Conservation (phyloP, 208 protist species). For the Acanthamoeba culbertsoni region DNA sequence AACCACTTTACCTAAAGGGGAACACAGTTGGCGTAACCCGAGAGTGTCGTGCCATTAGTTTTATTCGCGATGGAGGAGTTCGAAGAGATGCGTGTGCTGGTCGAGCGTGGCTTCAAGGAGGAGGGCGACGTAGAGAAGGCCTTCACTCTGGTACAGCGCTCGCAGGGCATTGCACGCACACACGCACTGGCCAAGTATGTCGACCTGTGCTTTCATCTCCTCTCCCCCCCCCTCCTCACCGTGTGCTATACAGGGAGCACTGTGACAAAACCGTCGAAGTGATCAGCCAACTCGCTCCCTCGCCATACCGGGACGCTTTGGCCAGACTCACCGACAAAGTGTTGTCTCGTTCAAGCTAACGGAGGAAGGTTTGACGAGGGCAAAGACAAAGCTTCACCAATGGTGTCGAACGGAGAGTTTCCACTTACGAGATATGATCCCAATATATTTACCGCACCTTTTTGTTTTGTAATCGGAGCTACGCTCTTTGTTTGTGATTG, state of each 20-base stretch:
- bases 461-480: too few relatives aligned
- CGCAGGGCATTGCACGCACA: background rate
- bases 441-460: too few relatives aligned
- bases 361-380: too few relatives aligned
- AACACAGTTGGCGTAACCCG: background rate
- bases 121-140: conserved; percentile 66
- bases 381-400: too few relatives aligned
- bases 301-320: conserved; percentile 33
- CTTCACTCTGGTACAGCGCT: conserved; percentile 15
- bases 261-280: conserved; percentile 15
- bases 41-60: background rate
- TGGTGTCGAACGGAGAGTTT: too few relatives aligned
- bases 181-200: background rate
- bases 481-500: too few relatives aligned
- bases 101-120: conserved; percentile 64
- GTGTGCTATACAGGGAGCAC: conserved; percentile 1
- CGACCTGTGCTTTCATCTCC: background rate
- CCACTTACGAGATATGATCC: too few relatives aligned
- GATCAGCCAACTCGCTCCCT: conserved; percentile 21
- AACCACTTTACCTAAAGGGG: background rate
- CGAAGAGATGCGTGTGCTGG: conserved; percentile 60
- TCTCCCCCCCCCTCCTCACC: background rate
- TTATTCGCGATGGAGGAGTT: conserved; percentile 70
- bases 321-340: conserved; percentile 38
- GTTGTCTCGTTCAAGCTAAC: conserved; percentile 13